phyloP scores from a whole-genome alignment of 441 rosid genomes.

The Gossypium gossypioides region DNA sequence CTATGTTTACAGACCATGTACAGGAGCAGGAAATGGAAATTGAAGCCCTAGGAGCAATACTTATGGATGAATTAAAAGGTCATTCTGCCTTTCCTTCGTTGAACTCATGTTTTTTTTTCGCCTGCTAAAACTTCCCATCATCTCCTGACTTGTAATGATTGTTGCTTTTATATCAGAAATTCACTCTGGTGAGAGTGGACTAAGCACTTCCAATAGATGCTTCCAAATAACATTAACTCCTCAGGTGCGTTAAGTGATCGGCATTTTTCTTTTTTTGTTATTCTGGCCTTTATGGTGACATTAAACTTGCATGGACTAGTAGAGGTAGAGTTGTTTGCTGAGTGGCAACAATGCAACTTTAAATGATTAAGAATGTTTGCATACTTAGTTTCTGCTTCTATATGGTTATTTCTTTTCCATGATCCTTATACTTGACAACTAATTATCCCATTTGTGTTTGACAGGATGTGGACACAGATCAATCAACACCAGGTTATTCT shows the following conservation, averaged over 20 bases:
- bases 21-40: slow-evolving; percentile 93
- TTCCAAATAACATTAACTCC: slow-evolving; percentile 64
- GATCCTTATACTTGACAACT: neutral
- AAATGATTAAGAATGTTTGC: neutral
- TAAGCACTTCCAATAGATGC: slow-evolving; percentile 71
- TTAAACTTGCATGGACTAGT: neutral
- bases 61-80: slow-evolving; percentile 95
- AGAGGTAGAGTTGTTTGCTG: neutral
- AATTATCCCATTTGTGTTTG: slow-evolving; percentile 6
- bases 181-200: slow-evolving; percentile 78
- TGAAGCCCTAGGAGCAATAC: slow-evolving; percentile 88
- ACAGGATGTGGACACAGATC: slow-evolving; percentile 53
- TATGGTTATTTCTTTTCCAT: neutral
- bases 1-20: slow-evolving; percentile 42
- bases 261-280: neutral
- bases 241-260: slow-evolving; percentile 35
- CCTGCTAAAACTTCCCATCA: slow-evolving; percentile 9
- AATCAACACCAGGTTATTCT: slow-evolving; percentile 48
- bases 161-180: slow-evolving; percentile 42
- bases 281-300: neutral
- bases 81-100: neutral
- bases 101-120: neutral
- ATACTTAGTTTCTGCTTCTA: neutral
- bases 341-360: neutral
- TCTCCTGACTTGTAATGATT: slow-evolving; percentile 7